These are phyloP conservation scores for Pezicula neosporulosa DNA, from an alignment of 2,329 filamentous ascomycete species.

Conservation along the genomic window DNA sequence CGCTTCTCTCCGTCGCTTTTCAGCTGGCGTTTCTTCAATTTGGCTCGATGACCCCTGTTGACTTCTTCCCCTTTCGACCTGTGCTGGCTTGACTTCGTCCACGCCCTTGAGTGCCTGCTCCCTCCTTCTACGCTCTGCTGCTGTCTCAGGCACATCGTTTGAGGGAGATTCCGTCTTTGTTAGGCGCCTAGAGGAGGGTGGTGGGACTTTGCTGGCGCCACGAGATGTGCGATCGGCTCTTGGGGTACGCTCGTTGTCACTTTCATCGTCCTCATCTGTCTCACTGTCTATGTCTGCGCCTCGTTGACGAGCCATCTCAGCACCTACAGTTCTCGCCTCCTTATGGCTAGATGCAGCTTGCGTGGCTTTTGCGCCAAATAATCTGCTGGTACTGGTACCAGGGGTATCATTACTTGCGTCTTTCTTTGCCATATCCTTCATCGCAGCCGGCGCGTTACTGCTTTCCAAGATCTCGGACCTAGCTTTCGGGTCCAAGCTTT, in stretches of 20 bases:
- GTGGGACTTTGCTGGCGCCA: neutral
- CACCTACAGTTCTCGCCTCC: conserved; percentile 12
- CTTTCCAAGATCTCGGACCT: conserved; percentile 26
- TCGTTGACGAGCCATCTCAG: conserved; percentile 14
- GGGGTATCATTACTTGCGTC: conserved; percentile 20
- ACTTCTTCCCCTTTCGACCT: conserved; percentile 6
- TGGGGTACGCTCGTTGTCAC: neutral
- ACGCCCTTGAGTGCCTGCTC: conserved; percentile 47
- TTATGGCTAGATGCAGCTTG: conserved; percentile 9
- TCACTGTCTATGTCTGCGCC: conserved; percentile 6
- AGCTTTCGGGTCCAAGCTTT: conserved; percentile 65
- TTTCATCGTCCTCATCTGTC: conserved; percentile 1
- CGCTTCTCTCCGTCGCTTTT: conserved; percentile 69
- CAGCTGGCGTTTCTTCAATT: conserved; percentile 69
- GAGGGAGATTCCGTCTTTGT: conserved; percentile 26
- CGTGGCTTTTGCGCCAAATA: conserved; percentile 33
- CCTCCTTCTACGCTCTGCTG: conserved; percentile 65
- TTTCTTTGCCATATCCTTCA: conserved; percentile 26
- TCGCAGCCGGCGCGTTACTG: conserved; percentile 21
- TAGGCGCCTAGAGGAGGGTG: conserved; percentile 11
- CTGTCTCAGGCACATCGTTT: conserved; percentile 52
- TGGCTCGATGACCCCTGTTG: conserved; percentile 21
- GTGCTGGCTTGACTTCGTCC: conserved; percentile 29
- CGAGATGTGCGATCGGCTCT: neutral
- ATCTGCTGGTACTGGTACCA: conserved; percentile 15